phyloP scores from a whole-genome alignment of 2,329 filamentous ascomycete genomes.

The Penicillium sp. region DNA sequence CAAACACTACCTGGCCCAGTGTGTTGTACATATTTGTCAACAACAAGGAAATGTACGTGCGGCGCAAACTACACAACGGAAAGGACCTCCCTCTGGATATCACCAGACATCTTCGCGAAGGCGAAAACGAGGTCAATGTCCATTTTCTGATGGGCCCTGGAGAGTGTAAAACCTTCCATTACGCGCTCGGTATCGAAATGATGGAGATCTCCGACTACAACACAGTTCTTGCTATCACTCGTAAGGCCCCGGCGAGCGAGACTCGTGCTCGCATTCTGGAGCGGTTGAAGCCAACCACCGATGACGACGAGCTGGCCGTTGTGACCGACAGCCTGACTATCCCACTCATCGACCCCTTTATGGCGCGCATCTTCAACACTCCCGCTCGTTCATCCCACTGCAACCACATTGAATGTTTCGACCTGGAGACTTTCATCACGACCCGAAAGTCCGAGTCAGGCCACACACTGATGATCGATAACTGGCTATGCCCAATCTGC shows the following conservation, averaged over 20 bases:
- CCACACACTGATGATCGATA: constrained; percentile 48
- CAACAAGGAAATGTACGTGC: constrained; percentile 55
- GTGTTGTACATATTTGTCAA: constrained; percentile 72
- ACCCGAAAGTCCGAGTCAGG: constrained; percentile 57
- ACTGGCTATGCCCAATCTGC: constrained; percentile 89
- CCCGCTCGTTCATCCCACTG: constrained; percentile 74
- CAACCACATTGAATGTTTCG: constrained; percentile 83
- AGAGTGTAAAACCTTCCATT: constrained; percentile 44
- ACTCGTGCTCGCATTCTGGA: constrained; percentile 62
- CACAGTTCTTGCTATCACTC: constrained; percentile 41
- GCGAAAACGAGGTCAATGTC: constrained; percentile 64
- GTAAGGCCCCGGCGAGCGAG: constrained; percentile 48
- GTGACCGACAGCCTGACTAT: constrained; percentile 61
- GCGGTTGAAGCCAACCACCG: constrained; percentile 45
- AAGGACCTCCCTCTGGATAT: constrained; percentile 77
- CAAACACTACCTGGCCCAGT: constrained; percentile 71
- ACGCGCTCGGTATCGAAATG: constrained; percentile 70
- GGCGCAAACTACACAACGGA: constrained; percentile 71
- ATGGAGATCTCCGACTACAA: constrained; percentile 57
- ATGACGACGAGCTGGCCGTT: constrained; percentile 65
- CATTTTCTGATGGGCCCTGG: constrained; percentile 45
- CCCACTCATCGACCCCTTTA: constrained; percentile 69
- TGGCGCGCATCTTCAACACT: constrained; percentile 62
- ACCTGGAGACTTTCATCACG: constrained; percentile 76
- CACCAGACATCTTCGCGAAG: constrained; percentile 60